Base-by-base conservation (phyloP, 352 stramenopile genomes). In the Phytophthora tubulina region DNA sequence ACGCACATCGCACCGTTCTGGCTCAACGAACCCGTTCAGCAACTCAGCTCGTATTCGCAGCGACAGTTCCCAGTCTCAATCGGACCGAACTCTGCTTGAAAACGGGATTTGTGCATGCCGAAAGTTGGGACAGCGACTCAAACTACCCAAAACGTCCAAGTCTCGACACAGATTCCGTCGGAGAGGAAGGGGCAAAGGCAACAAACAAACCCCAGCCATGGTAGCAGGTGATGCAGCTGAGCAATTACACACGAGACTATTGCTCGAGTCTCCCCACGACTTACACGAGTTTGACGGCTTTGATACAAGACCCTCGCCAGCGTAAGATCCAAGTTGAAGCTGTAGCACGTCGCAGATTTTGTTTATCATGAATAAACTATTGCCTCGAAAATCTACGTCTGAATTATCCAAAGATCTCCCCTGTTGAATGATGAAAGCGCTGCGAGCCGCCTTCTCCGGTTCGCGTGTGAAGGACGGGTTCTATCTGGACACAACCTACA, bases 401-500 rank as follows among this genome's bases (percentile, higher is more conserved):
- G 21, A 27, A 27, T 27, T 27, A 27, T 27, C 21, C 21, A 27
- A 39, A 39, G 11, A 39, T 39, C 35, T 39, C 4, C 35, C 35
- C 35, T 39, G 35, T 39, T 7, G 35, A 39, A 1, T 10, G 35
- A 39, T 39, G 35, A 39, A 93, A 63, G 79, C 84, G 36, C 78
- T 93, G 69, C 84, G 84, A 51, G 82, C 84, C 32, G 71, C 63
- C 44, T 82, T 93, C 14, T 93, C 84, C 9, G 84, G 86, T 75
- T 88, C 84, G 56, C 84, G 84, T 60, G 80, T 79, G 70, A 75
- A 92, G 63, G 82, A 91, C 57, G 86, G 86, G 9, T 92, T 79
- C 72, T 81, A 94, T 71, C 71, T 94, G 45, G 86, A 94, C 71
- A 75, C 92, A 54, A 94, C 86, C 46, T 92, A 92, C 75, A 92